These are phyloP conservation scores for Blastobotrys chiropterorum DNA, from an alignment of 805 yeast species.

Conservation along the genomic window DNA sequence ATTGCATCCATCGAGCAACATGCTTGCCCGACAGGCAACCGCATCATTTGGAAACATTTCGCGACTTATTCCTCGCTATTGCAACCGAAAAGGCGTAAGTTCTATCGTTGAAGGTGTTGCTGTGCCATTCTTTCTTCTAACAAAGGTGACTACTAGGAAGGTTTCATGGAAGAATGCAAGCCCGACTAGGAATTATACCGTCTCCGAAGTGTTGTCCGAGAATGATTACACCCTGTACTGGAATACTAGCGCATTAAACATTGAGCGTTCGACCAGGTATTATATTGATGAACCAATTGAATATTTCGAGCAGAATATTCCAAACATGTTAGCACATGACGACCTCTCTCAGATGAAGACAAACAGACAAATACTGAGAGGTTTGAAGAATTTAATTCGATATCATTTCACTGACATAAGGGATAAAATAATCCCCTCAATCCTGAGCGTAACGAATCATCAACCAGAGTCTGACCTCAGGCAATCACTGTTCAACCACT, in stretches of 20 bases:
- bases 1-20: neutral
- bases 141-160: too few species aligned
- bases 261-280: neutral
- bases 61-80: neutral
- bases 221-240: neutral
- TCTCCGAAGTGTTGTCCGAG: neutral
- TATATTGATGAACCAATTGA: neutral
- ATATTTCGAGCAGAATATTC: neutral
- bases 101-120: neutral
- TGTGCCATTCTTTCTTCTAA: neutral
- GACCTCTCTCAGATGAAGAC: neutral
- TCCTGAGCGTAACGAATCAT: neutral
- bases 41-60: neutral
- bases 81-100: neutral
- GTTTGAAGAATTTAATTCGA: neutral
- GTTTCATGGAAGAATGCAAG: neutral
- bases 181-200: neutral
- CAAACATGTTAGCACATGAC: neutral
- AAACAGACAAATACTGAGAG: neutral
- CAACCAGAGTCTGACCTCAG: neutral
- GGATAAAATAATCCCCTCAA: neutral
- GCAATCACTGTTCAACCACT: neutral
- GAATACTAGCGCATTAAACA: neutral
- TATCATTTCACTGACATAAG: neutral
- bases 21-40: neutral